A percentile compares a stretch with the other conserved stretches of the same genome.
Evolutionary conservation across 208 protist species (phyloP).

Genomic region (Phytomonas francai): DNA sequence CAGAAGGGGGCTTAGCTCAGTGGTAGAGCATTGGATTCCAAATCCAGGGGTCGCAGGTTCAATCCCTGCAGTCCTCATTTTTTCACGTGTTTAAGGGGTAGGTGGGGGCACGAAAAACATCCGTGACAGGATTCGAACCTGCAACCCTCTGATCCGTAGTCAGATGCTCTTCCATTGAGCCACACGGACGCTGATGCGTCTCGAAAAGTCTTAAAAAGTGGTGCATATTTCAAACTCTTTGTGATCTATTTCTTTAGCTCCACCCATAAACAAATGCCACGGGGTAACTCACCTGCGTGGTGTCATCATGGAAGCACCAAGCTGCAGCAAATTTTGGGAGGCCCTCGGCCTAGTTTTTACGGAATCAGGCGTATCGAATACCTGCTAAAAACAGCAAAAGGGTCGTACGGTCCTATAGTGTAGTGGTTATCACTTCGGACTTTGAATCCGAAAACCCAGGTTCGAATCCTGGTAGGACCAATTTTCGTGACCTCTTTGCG

Average conservation of each 20-base stretch:
- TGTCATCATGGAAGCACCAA: constrained; percentile 15
- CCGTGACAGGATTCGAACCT: constrained; percentile 84
- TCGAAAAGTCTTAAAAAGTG: no score
- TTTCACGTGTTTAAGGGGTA: neutral
- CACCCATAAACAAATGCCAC: neutral
- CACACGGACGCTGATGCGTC: constrained; percentile 35
- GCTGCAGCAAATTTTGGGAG: constrained; percentile 13
- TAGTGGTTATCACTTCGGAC: constrained; percentile 82
- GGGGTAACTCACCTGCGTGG: constrained; percentile 8
- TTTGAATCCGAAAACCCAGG: constrained; percentile 80
- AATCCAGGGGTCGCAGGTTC: constrained; percentile 73
- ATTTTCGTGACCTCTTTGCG: constrained; percentile 22
- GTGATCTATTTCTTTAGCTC: neutral
- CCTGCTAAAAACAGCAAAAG: neutral
- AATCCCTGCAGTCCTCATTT: constrained; percentile 66
- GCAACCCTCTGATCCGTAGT: constrained; percentile 81
- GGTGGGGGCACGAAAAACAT: constrained; percentile 29
- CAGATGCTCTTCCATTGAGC: constrained; percentile 83
- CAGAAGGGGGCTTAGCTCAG: constrained; percentile 59
- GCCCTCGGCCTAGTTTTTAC: neutral
- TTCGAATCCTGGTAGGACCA: constrained; percentile 77
- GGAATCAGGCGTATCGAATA: neutral
- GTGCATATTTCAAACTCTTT: no score
- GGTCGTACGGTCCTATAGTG: constrained; percentile 51
- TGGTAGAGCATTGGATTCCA: constrained; percentile 80